Base-by-base conservation (phyloP, 495 filamentous ascomycete genomes). In the Aspergillus carlsbadensis region DNA sequence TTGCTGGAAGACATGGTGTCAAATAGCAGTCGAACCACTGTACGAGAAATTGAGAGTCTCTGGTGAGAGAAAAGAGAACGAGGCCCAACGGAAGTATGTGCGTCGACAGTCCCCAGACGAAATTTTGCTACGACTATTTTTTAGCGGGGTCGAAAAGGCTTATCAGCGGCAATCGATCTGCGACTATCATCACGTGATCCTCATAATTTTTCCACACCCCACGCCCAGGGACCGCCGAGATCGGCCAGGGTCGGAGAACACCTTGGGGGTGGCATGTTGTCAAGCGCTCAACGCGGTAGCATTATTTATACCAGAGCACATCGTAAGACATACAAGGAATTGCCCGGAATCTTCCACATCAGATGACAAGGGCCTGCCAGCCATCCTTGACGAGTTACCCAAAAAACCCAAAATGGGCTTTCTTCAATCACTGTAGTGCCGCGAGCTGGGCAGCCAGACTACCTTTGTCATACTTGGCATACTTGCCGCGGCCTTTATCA, bases 401-500 rank as follows among this genome's bases (percentile, higher is more conserved):
- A 5, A 14, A 6, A 20, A 41, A 29, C 26, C 26, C 17, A 17
- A 31, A 45, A 43, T 43, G 6, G 26, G 22, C 41, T 45, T 21
- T 7, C 11, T 3, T 20, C 10, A n/a, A 50, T 50, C 29, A 50
- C 13, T 39, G 47, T 45, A 80, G 62, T 36, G 70, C 68, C 11
- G 79, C 75, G 54, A 82, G 59, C 49, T 79, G 72, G 20, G 75
- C 71, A 41, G 80, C 70, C 47, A 82, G 63, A 42, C 67, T 72
- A 15, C 79, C 80, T 74, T 96, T 96, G 73, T 97, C 92, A 68
- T 94, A 98, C 78, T 93, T 96, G 72, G 93, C 91, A 73, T 98
- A 96, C 74, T 98, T 98, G 56, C 91, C 91, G 68, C 90, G 90
- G 31, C 94, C 92, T 73, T 94, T 96, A 73, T 98, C 96, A 61